phyloP scores from a whole-genome alignment of 2,329 filamentous ascomycete genomes.

The Ophiobolus disseminans region DNA sequence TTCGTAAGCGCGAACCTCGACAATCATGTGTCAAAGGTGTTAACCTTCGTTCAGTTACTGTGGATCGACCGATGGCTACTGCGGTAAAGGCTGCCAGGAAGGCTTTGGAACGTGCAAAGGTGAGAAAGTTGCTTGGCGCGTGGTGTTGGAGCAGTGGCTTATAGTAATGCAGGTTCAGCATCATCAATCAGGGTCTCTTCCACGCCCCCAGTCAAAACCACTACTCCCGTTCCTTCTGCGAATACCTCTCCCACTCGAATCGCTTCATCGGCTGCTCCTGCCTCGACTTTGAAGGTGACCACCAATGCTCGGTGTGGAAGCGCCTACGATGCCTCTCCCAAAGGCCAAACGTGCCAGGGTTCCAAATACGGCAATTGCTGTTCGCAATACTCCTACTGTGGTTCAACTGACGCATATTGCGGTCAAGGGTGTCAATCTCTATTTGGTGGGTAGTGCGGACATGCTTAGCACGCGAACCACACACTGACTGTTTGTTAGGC shows the following conservation, averaged over 20 bases:
- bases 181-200: no score
- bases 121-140: background rate
- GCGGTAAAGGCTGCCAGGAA: background rate
- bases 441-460: no score
- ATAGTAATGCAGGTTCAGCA: background rate
- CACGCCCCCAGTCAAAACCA: no score
- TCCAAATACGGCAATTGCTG: constrained; percentile 52
- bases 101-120: background rate
- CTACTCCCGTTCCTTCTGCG: no score
- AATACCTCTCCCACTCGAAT: no score
- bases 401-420: no score
- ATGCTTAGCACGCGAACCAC: no score
- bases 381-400: constrained; percentile 39
- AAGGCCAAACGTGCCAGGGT: constrained; percentile 49
- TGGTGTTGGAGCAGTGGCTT: background rate
- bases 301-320: constrained; percentile 1
- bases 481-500: no score
- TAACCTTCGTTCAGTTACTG: no score
- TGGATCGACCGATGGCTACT: background rate
- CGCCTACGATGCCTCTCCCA: constrained; percentile 9
- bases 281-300: background rate
- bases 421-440: no score
- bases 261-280: background rate
- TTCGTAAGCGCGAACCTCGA: no score
- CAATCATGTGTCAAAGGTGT: no score